Evolutionary conservation across 2,329 filamentous ascomycete genomes (phyloP).

Genomic region (Fusarium denticulatum): DNA sequence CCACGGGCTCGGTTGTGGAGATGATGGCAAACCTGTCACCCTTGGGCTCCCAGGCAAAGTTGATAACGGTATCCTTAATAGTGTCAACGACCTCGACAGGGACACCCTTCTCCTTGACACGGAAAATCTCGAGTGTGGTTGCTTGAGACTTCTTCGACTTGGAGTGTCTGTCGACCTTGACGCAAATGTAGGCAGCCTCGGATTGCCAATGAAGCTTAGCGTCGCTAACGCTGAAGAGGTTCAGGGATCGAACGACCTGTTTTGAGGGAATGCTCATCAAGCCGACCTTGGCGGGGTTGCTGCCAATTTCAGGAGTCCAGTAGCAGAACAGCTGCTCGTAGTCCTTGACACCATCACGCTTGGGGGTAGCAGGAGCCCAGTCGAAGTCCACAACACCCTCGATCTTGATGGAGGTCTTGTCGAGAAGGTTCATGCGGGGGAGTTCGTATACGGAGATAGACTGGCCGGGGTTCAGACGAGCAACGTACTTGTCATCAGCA

Average conservation of each 20-base stretch:
- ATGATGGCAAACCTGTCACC: constrained; percentile 97
- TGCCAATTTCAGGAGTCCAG: constrained; percentile 98
- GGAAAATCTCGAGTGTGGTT: constrained; percentile 98
- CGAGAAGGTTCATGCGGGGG: constrained; percentile 87
- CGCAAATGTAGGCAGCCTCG: constrained; percentile 90
- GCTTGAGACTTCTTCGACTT: constrained; percentile 99
- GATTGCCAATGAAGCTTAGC: constrained; percentile 99
- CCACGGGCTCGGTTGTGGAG: constrained; percentile 85
- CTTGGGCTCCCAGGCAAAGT: constrained; percentile 99
- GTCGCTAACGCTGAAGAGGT: constrained; percentile 97
- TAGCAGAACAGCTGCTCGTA: constrained; percentile 98
- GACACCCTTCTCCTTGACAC: constrained; percentile 95
- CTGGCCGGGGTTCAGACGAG: constrained; percentile 85
- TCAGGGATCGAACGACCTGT: constrained; percentile 91
- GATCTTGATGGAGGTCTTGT: constrained; percentile 93
- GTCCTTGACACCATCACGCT: constrained; percentile 84
- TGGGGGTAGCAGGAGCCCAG: constrained; percentile 87
- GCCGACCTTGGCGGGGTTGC: constrained; percentile 96
- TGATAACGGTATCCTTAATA: constrained; percentile 98
- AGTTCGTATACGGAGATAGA: constrained; percentile 93
- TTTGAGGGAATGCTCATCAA: constrained; percentile 97
- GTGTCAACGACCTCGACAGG: constrained; percentile 97
- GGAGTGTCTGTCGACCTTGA: constrained; percentile 98
- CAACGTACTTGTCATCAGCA: constrained; percentile 95
- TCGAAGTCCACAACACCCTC: constrained; percentile 98